Evolutionary conservation across 352 stramenopile species (phyloP).

Genomic region (Globisporangium sylvaticum): DNA sequence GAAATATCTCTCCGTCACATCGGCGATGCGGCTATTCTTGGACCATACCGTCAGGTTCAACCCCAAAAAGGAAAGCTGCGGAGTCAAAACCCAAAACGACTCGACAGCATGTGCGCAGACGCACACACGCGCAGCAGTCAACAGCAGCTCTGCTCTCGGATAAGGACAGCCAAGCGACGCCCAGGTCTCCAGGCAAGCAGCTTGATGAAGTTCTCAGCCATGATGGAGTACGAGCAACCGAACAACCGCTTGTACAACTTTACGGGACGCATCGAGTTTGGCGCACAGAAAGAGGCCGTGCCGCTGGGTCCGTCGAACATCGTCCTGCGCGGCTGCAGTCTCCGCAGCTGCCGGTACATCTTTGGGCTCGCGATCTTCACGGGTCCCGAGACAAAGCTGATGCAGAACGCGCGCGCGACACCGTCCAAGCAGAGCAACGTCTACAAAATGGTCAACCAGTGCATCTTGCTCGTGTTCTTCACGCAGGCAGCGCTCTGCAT

Average conservation of each 20-base stretch:
- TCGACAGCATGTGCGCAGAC: neutral
- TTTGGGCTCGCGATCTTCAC: constrained; percentile 88
- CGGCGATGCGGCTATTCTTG: neutral
- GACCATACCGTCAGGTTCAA: neutral
- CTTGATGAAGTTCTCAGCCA: constrained; percentile 31
- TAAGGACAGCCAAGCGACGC: neutral
- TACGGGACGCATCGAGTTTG: constrained; percentile 44
- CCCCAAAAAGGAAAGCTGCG: neutral
- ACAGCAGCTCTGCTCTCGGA: neutral
- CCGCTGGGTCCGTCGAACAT: constrained; percentile 70
- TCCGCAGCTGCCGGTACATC: constrained; percentile 54
- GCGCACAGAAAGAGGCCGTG: constrained; percentile 26
- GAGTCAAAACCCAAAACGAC: neutral
- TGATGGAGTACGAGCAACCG: constrained; percentile 70
- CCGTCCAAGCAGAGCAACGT: constrained; percentile 75
- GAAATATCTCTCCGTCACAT: neutral
- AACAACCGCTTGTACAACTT: constrained; percentile 82
- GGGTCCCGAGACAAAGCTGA: constrained; percentile 85
- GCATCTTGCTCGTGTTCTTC: constrained; percentile 66
- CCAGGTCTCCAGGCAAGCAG: neutral
- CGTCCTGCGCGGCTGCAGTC: constrained; percentile 77
- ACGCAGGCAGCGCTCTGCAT: constrained; percentile 57
- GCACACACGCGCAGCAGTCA: neutral
- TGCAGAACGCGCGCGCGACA: constrained; percentile 65
- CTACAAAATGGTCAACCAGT: constrained; percentile 64